phyloP scores from a whole-genome alignment of 2,329 filamentous ascomycete genomes.

The Penicillium sp. region DNA sequence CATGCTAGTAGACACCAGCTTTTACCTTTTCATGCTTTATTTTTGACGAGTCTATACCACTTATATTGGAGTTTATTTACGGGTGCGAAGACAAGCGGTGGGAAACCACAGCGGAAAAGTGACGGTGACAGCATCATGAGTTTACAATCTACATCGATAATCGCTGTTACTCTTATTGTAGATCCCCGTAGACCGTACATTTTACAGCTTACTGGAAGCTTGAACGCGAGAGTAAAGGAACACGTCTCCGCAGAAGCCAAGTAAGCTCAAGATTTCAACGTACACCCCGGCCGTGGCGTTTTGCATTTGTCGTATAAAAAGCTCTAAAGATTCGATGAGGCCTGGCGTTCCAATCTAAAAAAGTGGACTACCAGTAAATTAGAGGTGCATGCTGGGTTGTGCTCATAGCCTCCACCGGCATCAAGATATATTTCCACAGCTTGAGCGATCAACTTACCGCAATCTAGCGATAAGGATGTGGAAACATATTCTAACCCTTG shows the following conservation, averaged over 20 bases:
- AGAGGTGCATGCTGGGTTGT: neutral
- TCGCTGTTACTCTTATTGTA: neutral
- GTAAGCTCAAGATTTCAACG: too few species aligned
- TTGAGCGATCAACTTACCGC: too few species aligned
- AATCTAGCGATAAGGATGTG: too few species aligned
- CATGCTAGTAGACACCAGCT: constrained; percentile 34
- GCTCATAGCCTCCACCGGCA: neutral
- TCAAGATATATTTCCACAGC: neutral
- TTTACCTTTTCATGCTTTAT: constrained; percentile 39
- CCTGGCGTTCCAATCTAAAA: too few species aligned
- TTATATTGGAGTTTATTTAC: constrained; percentile 27
- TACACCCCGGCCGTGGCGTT: too few species aligned
- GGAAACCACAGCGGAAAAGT: constrained; percentile 13
- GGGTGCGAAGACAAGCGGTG: constrained; percentile 16
- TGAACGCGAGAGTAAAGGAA: too few species aligned
- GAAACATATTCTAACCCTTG: too few species aligned
- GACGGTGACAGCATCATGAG: constrained; percentile 11
- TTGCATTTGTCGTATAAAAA: too few species aligned
- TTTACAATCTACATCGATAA: constrained; percentile 10
- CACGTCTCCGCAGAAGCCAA: too few species aligned
- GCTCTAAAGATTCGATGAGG: too few species aligned
- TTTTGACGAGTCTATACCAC: constrained; percentile 36
- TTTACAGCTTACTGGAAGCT: too few species aligned
- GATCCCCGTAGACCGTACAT: neutral
- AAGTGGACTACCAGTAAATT: neutral